Evolutionary conservation across 2,329 filamentous ascomycete species (phyloP).

Genomic region (Claviceps lovelessii): DNA sequence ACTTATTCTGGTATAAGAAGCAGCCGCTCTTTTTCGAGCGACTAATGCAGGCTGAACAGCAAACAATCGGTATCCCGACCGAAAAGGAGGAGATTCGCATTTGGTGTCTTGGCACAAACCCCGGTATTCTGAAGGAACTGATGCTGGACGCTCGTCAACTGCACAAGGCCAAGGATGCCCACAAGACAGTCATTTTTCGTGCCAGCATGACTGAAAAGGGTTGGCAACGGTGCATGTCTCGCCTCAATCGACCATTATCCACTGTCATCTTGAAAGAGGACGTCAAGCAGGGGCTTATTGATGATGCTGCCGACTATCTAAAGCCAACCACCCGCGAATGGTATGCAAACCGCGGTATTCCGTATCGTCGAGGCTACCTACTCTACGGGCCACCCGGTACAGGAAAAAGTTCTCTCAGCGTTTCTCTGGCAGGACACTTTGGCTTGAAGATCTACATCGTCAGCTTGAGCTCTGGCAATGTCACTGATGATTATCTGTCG

Average conservation of each 20-base stretch:
- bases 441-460: conserved; percentile 60
- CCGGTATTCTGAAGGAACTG: conserved; percentile 45
- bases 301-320: conserved; percentile 49
- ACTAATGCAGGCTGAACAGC: conserved; percentile 28
- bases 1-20: conserved; percentile 54
- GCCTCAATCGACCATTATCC: conserved; percentile 45
- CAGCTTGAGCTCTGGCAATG: conserved; percentile 45
- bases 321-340: conserved; percentile 51
- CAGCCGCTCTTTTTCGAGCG: conserved; percentile 44
- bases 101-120: conserved; percentile 47
- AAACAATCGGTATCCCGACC: conserved; percentile 24
- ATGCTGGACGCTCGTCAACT: conserved; percentile 41
- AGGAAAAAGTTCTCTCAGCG: conserved; percentile 59
- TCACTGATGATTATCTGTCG: conserved; percentile 52
- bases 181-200: conserved; percentile 52
- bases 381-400: conserved; percentile 70
- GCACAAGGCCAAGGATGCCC: conserved; percentile 43
- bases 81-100: conserved; percentile 45
- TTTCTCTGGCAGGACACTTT: conserved; percentile 57
- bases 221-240: conserved; percentile 50
- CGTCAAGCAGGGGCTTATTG: conserved; percentile 43
- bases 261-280: conserved; percentile 50
- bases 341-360: conserved; percentile 74
- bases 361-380: conserved; percentile 72
- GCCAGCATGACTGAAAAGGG: conserved; percentile 33